These are phyloP conservation scores for Lizanozyma gosingica DNA, from an alignment of 1,139 yeast genomes.

Conservation along the genomic window DNA sequence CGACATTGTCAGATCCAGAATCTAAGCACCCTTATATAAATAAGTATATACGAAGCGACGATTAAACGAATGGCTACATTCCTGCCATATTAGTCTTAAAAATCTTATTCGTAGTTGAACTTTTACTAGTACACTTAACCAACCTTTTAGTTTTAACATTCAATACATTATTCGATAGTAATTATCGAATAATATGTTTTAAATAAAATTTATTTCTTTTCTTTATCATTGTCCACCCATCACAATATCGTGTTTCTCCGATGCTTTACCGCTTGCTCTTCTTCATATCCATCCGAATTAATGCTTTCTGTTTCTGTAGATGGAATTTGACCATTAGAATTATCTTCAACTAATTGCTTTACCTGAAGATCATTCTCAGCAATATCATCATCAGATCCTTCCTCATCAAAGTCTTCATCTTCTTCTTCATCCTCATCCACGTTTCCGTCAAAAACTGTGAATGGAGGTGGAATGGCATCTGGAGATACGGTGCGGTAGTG, in stretches of 20 bases:
- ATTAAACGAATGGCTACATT: too few relatives aligned
- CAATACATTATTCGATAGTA: too few relatives aligned
- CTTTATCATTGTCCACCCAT: too few relatives aligned
- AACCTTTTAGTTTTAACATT: too few relatives aligned
- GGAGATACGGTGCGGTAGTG: neutral
- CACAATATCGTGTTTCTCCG: neutral
- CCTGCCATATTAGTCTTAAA: too few relatives aligned
- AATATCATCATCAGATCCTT: neutral
- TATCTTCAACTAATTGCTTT: too few relatives aligned
- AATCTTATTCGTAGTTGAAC: too few relatives aligned
- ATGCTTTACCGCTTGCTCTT: neutral
- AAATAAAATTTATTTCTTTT: too few relatives aligned
- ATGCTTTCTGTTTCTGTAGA: neutral
- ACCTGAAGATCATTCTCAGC: neutral
- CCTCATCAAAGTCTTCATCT: neutral
- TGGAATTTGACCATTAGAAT: too few relatives aligned
- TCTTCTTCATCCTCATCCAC: neutral
- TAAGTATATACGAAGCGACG: neutral
- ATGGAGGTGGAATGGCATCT: neutral
- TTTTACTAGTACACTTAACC: too few relatives aligned
- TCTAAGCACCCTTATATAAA: too few relatives aligned
- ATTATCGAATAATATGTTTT: too few relatives aligned
- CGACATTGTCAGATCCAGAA: conserved; percentile 89
- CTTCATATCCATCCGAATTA: neutral
- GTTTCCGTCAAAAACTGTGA: neutral